Evolutionary conservation across 2,329 filamentous ascomycete species (phyloP), one percentile per base, ranked within the genome.

Genomic region (Aspergillus thermomutatus): DNA sequence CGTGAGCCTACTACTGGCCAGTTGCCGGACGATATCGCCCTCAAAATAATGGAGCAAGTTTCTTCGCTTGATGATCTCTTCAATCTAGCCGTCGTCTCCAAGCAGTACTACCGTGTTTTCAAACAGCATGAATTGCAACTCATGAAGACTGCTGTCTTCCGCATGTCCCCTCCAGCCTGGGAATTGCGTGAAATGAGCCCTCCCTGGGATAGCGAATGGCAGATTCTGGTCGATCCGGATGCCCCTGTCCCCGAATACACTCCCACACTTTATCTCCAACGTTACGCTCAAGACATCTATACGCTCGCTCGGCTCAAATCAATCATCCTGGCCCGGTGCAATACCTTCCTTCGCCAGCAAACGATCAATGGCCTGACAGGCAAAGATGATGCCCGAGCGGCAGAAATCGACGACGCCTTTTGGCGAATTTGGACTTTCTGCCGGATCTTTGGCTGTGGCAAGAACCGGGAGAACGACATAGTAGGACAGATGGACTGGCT

Each of bases 401-500:
- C 75, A 43, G 80, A 83, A 55, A 77, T 87, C 26, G 82, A 87
- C 56, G 79, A 86, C 67, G 84, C 85, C 0, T 79, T 87, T 49
- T 87, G 84, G 83, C 81, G 85, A 2, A 82, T 88, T 28, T 87
- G 85, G 84, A 85, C 81, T 0, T 88, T 87, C 69, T 87, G 84
- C 69, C 80, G 79, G 53, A 81, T 87, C 31, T 88, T 88, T 53
- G 85, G 85, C 1, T 80, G 77, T 50, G 78, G 78, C 0, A 86
- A 84, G 61, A 78, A 78, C 4, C 78, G 83, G 14, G 83, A 86
- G 61, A 80, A 83, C 28, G 83, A 87, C 57, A 74, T 86, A 34
- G 75, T 80, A 37, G 83, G 80, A 3, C 84, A 87, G 66, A 78
- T 84, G 61, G 84, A 87, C 63, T 88, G 85, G 85, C 72, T 88